Evolutionary conservation across 306 rosid species (phyloP), one percentile per base, ranked within the genome.

Genomic region (Vigna nakashimae): DNA sequence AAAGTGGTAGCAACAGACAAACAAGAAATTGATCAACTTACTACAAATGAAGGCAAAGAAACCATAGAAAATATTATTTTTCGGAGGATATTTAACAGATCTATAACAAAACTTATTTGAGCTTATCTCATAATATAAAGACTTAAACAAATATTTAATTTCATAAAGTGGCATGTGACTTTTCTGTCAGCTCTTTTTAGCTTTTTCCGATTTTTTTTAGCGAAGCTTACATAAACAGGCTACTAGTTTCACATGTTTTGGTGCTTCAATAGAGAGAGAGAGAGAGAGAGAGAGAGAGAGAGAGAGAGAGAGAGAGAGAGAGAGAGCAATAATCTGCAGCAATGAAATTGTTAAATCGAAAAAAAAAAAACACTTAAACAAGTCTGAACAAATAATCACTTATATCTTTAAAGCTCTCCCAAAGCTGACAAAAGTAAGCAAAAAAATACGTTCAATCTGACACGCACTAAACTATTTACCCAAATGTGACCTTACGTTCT

Each of bases 1-100:
- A 40, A 24, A 65, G 63, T 45, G 24, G 36, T 36, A 71, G 38
- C 55, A 53, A 75, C 43, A 16, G 57, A 75, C 30, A 69, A 68
- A 42, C 49, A 48, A 68, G 51, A 53, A 59, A 80, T 57, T 57
- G 38, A 67, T 12, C 3, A 59, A 49, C 56, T 51, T 11, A 32
- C 26, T 26, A 30, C 46, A 66, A 30, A 28, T 52, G 38, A 15
- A 60, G 71, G 74, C 65, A n/a, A 42, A 40, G 11, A 34, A 30
- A 40, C 32, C 32, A 18, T 17, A 4, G 32, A 36, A 38, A 65
- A 65, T 7, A 0, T 9, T 30, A 65, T 65, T 65, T 17, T 26
- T 17, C 18, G 10, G 16, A 13, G 28, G 15, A 65, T 40, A 11
- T 36, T n/a, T 16, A 50, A 28, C 38, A 18, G 32, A 66, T 65